Evolutionary conservation across 2,329 filamentous ascomycete species (phyloP), one percentile per base, ranked within the genome.

Genomic region (Ophiostoma himal-ulmi): DNA sequence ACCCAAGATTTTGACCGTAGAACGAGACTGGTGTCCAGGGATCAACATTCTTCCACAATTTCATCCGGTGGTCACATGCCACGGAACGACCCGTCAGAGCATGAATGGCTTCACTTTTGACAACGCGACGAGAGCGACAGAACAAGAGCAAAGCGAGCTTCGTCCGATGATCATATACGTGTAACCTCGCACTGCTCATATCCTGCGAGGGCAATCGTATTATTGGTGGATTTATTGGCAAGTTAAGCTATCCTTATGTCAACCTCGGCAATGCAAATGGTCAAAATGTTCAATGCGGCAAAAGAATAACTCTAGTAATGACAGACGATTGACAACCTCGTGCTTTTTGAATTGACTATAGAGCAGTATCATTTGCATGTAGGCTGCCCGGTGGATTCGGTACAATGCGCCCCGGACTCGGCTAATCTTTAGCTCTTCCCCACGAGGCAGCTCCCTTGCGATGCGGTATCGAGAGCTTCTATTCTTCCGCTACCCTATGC

Each of bases 401-500:
- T 62, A 34, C 57, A 62, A 62, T 62, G 13, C 5, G 5, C 57
- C 57, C 57, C 57, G 57, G 57, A 62, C 26, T 6, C 11, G 26
- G 26, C 57, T 62, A 20, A 62, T 26, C 11, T 17, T 62, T 62
- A 62, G 57, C 26, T 62, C 57, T 62, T 54, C 57, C 57, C 57
- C 57, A 62, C 34, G 57, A 26, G 26, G 57, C 57, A 34, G 57
- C 57, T 62, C 26, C 57, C 13, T 34, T 62, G 57, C 57, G 26
- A 62, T 62, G 57, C 14, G 57, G 57, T 62, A 34, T 62, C 26
- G 57, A 17, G 26, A 34, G 22, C n/a, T 22, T 26, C 22, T 6
- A 57, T 57, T 62, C 6, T 17, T 62, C 57, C 57, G 57, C 57
- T 62, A 26, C 57, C 57, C 57, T 26, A 62, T 62, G 57, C 57